Evolutionary conservation across 2,329 filamentous ascomycete genomes (phyloP), one percentile per base, ranked within the genome.

Genomic region (Diaporthe vaccinii): DNA sequence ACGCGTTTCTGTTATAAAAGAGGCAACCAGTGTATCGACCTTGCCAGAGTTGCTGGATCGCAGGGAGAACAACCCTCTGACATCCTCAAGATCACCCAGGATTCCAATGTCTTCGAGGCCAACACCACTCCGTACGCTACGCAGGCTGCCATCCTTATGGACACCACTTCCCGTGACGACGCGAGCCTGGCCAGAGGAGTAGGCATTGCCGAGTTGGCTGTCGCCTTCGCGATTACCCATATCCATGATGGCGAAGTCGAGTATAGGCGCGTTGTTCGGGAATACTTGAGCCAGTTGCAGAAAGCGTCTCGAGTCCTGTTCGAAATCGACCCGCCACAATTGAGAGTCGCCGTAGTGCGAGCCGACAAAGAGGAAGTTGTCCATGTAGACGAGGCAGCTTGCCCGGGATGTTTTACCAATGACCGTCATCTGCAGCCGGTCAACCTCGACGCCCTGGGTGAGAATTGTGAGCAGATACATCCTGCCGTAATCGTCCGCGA

Each of bases 201-300:
- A 99, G 77, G 97, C 94, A 80, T 97, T 97, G 4, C 93, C 93
- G 25, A 87, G 84, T 75, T 95, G 92, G 12, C 89, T 91, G 77
- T 97, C 93, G 31, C 93, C 93, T 76, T 94, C 93, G 74, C 95
- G 89, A 79, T 95, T 96, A 0, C 96, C 96, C 89, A 98, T 94
- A 80, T 98, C 97, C 95, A 98, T 98, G 22, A 99, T 91, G 1
- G 94, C 93, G 79, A 99, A 98, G 82, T 99, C 97, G 53, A 98
- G 85, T 57, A 99, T 87, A 0, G 97, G 97, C 0, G 94, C 95
- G 79, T 98, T 95, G 81, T 98, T 99, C 4, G 91, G 86, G 74
- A 97, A 88, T 0, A 91, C 93, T 81, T 98, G 95, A 14, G 97
- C 83, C 6, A 96, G 84, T 65, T 92, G 87, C 75, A 96, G 87